phyloP scores from a whole-genome alignment of 495 filamentous ascomycete species.

The Cladorrhinum samala region DNA sequence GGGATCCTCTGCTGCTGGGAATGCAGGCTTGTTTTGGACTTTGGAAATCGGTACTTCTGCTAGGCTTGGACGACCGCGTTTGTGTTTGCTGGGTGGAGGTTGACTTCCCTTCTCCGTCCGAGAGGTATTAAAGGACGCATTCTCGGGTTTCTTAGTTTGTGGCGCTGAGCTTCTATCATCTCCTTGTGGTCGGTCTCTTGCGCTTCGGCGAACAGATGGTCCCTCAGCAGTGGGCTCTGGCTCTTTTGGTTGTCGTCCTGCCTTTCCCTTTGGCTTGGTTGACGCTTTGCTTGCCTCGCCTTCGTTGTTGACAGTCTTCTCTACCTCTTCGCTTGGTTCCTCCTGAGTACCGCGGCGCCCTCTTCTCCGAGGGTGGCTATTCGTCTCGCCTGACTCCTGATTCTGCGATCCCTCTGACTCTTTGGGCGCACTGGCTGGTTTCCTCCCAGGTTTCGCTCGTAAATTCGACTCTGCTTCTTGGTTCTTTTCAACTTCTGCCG shows the following conservation, averaged over 20 bases:
- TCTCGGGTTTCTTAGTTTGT: constrained; percentile 11
- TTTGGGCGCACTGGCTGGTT: neutral
- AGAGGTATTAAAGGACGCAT: neutral
- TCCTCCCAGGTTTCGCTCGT: neutral
- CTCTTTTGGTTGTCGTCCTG: neutral
- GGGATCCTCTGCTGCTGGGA: neutral
- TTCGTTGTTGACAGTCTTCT: neutral
- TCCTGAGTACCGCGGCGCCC: constrained; percentile 5
- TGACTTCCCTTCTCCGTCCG: neutral
- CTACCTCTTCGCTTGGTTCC: constrained; percentile 1
- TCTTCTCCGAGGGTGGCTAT: constrained; percentile 8
- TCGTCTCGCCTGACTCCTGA: neutral
- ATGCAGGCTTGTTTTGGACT: constrained; percentile 16
- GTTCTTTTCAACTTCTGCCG: neutral
- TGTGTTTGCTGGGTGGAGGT: neutral
- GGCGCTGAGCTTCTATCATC: neutral
- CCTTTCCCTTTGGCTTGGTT: neutral
- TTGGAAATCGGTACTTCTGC: constrained; percentile 20
- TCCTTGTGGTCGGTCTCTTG: constrained; percentile 9
- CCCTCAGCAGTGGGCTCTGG: neutral
- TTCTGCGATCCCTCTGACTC: neutral
- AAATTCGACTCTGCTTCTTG: neutral
- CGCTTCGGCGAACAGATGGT: constrained; percentile 5
- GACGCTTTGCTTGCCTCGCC: neutral
- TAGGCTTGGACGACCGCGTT: constrained; percentile 17